These are phyloP conservation scores for Drechmeria coniospora DNA, from an alignment of 2,329 filamentous ascomycete species.

Conservation along the genomic window DNA sequence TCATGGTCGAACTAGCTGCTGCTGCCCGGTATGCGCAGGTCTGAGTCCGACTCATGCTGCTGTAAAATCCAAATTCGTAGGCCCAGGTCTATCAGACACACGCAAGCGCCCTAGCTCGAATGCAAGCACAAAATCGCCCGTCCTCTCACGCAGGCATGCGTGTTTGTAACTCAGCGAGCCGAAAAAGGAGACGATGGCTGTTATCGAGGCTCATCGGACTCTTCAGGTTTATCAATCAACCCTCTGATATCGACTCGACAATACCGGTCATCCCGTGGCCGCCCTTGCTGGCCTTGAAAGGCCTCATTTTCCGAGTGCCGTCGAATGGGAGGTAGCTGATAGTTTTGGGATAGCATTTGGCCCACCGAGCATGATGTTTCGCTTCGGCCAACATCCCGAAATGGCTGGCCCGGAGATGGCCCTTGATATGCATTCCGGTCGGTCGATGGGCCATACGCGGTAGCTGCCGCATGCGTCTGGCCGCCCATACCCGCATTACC, in stretches of 20 bases:
- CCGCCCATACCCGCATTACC: too few relatives aligned
- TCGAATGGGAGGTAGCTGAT: slow-evolving; percentile 34
- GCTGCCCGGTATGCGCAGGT: too few relatives aligned
- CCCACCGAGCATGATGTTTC: slow-evolving; percentile 25
- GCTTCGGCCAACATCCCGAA: slow-evolving; percentile 35
- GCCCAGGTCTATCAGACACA: too few relatives aligned
- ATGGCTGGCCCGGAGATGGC: slow-evolving; percentile 20
- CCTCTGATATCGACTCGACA: slow-evolving; percentile 45
- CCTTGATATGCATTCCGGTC: slow-evolving; percentile 28
- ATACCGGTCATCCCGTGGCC: slow-evolving; percentile 32
- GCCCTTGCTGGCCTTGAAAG: slow-evolving; percentile 10
- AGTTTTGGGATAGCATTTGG: slow-evolving; percentile 18
- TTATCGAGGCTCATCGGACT: slow-evolving; percentile 13
- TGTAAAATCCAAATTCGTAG: too few relatives aligned
- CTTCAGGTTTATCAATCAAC: slow-evolving; percentile 42
- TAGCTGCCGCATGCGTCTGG: too few relatives aligned
- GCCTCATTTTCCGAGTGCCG: slow-evolving; percentile 16
- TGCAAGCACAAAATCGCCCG: too few relatives aligned
- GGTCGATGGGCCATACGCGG: slow-evolving; percentile 29
- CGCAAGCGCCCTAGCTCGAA: too few relatives aligned
- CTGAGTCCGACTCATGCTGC: too few relatives aligned
- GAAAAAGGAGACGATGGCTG: too few relatives aligned
- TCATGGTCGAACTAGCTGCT: too few relatives aligned
- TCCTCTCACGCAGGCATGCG: too few relatives aligned
- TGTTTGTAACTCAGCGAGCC: too few relatives aligned